Evolutionary conservation across 148 eudicot species (phyloP).

Genomic region (Cornus florida): DNA sequence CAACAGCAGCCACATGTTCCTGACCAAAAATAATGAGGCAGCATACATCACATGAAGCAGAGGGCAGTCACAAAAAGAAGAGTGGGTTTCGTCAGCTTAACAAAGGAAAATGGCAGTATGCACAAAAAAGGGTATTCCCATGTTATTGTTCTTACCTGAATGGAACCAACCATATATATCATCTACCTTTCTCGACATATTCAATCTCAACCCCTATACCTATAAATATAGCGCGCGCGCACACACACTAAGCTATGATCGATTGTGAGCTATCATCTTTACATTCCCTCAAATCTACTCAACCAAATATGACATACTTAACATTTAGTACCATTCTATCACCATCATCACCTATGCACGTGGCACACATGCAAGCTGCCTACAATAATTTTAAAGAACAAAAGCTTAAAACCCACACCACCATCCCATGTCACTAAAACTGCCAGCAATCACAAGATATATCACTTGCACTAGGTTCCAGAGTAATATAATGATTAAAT

Average conservation of each 20-base stretch:
- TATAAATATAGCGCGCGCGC: neutral
- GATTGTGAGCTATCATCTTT: neutral
- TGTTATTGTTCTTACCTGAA: neutral
- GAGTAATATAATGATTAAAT: too few species aligned
- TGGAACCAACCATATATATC: neutral
- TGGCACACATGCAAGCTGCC: neutral
- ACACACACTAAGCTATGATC: neutral
- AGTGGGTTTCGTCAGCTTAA: slow-evolving; percentile 3
- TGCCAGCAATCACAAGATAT: too few species aligned
- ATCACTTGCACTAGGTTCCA: too few species aligned
- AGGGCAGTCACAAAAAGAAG: neutral
- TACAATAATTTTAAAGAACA: neutral
- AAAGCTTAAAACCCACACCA: neutral
- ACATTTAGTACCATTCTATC: neutral
- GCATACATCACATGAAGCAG: neutral
- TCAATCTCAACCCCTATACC: neutral
- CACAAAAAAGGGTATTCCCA: slow-evolving; percentile 10
- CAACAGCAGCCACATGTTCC: neutral
- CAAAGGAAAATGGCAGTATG: slow-evolving; percentile 20
- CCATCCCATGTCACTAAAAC: neutral
- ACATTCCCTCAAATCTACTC: neutral
- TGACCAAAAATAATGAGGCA: neutral
- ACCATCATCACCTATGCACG: neutral
- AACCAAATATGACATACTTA: neutral
- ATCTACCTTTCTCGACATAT: neutral